Base-by-base conservation (phyloP, 352 stramenopile species). In the Globisporangium ultimum region DNA sequence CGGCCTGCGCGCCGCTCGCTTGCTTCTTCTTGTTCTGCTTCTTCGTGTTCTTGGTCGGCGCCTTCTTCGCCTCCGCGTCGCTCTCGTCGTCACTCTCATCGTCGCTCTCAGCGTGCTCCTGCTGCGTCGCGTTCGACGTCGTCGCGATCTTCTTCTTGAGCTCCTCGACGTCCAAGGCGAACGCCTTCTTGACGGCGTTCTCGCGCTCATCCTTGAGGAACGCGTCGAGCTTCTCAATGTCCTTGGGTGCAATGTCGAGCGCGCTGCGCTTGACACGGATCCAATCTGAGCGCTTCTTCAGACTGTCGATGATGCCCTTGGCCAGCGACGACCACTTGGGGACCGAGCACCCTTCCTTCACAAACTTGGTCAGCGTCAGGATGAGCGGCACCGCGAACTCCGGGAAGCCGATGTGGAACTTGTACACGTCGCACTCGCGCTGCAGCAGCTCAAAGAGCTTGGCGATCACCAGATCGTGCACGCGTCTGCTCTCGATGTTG, bases 331-430 rank as follows among this genome's bases (percentile, higher is more conserved):
- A 89, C 88, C 86, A 96, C 43, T 89, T 87, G 13, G 87, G 70
- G 22, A 96, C 70, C 18, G 74, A 67, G 45, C 74, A 96, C 20
- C 80, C 76, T 36, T 36, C 28, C 53, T 88, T 87, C 38, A 90
- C 84, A 69, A 97, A 98, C 47, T 96, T 95, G 60, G 82, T 84
- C 60, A 98, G 78, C 48, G 83, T 76, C 38, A 97, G 79, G 45
- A 86, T 64, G 52, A 98, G 78, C 32, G 89, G 82, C 59, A 98
- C 84, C 0, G 86, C 88, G 57, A 98, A 91, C 72, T 99, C 97
- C 0, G 96, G 97, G 74, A 98, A 98, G 18, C 87, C 94, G 46
- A 98, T 91, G 59, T 96, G 96, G 71, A 97, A 98, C 68, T 94
- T 90, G 76, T 98, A 98, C 49, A 98, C 76, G 64, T 98, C 91